A percentile compares a stretch with the other conserved stretches of the same genome.
These are phyloP conservation scores for Boeremia exigua DNA, from an alignment of 2,329 filamentous ascomycete genomes.

Conservation along the genomic window DNA sequence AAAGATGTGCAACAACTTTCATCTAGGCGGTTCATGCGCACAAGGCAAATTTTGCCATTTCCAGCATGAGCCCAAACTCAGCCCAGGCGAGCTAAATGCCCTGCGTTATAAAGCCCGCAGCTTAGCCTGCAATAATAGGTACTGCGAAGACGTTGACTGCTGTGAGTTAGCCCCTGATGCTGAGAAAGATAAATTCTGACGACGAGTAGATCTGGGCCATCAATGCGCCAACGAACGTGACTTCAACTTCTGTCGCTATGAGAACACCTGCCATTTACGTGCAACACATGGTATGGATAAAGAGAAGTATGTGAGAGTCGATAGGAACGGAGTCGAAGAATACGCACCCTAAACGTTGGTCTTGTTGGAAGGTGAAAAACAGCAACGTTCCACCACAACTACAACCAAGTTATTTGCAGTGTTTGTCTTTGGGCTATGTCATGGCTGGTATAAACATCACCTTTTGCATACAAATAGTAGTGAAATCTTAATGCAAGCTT, in stretches of 20 bases:
- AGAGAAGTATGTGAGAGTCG: conserved; percentile 36
- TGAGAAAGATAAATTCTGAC: neutral
- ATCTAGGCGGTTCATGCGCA: conserved; percentile 47
- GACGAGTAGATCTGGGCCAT: conserved; percentile 47
- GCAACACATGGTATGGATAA: conserved; percentile 50
- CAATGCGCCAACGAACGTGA: conserved; percentile 46
- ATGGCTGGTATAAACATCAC: neutral
- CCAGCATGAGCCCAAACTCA: conserved; percentile 50
- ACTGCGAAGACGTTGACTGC: conserved; percentile 52
- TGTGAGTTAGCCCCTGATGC: conserved; percentile 30
- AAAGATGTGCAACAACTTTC: conserved; percentile 46
- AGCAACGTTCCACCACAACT: neutral
- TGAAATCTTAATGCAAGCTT: neutral
- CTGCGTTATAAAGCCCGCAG: conserved; percentile 52
- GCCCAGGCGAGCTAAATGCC: conserved; percentile 46
- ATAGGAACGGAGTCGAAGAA: conserved; percentile 31
- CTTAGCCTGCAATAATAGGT: conserved; percentile 46
- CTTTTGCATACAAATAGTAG: neutral
- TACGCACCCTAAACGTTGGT: conserved; percentile 7
- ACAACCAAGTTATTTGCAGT: too few species aligned
- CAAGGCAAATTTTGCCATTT: conserved; percentile 52
- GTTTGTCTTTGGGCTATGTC: too few species aligned
- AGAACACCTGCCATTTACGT: conserved; percentile 47
- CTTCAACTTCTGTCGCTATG: conserved; percentile 46
- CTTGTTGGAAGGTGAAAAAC: too few species aligned